A percentile compares a stretch with the other conserved stretches of the same genome.
Conservation (phyloP, 2,329 filamentous ascomycete genomes). For the Tolypocladium ovalisporum region DNA sequence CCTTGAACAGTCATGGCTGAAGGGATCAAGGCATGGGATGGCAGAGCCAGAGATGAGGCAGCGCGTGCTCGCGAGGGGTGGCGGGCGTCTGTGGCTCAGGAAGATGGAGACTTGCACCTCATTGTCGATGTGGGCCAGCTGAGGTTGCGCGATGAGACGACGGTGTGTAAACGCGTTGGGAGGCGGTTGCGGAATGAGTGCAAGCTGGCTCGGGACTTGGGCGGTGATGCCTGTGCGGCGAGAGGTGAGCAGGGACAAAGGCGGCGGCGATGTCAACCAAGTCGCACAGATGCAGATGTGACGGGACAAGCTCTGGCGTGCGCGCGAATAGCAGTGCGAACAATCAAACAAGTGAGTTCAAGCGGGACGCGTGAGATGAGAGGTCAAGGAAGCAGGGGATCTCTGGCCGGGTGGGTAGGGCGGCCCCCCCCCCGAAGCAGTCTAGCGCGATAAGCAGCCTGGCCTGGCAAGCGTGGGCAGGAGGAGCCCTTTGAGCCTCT, state of each 20-base stretch:
- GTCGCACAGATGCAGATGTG: not conserved
- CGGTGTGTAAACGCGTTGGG: not conserved
- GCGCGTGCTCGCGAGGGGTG: not conserved
- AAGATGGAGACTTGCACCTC: conserved; percentile 2
- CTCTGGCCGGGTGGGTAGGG: conserved; percentile 11
- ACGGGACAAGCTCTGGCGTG: not conserved
- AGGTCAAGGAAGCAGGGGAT: not conserved
- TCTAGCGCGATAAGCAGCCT: conserved; percentile 10
- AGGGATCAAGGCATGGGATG: conserved; percentile 22
- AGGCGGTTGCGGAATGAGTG: not conserved
- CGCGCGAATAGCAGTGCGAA: not conserved
- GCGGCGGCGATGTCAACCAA: not conserved
- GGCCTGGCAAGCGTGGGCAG: not conserved
- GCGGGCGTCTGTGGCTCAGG: conserved; percentile 1
- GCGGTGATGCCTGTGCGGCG: not conserved
- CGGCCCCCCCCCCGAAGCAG: conserved; percentile 16
- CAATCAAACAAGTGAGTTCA: not conserved
- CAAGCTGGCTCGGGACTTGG: not conserved
- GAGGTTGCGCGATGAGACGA: not conserved
- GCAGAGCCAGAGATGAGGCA: conserved; percentile 1
- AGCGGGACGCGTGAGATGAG: conserved; percentile 1
- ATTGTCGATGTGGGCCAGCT: conserved; percentile 4
- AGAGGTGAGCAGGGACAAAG: not conserved
- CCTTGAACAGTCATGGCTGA: conserved; percentile 37
- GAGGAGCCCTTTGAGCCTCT: no score